Evolutionary conservation across 176 grass and related monocot genomes (phyloP), one percentile per base, ranked within the genome.

Genomic region (Poa pratensis): DNA sequence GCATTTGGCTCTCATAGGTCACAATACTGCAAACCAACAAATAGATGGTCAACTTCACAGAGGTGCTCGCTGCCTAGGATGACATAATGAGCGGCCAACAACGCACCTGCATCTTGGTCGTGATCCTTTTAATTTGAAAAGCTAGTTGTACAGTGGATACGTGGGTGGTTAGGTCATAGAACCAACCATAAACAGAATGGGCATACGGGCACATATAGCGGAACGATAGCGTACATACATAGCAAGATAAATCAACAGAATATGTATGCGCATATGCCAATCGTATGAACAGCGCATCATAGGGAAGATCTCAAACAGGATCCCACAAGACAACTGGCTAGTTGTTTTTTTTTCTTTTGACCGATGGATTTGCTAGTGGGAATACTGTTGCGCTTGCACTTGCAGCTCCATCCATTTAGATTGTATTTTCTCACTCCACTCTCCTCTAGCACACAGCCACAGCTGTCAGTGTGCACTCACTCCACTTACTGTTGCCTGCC

Each of bases 291-390:
- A 86, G 30, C 14, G 50, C 19, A 75, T 75, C 66, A 83, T 83
- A 81, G 78, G 72, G 85, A 93, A 88, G 78, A 90, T 90, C 83
- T 87, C 82, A 85, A 93, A 90, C 58, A 87, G 73, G 74, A 87
- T 37, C 57, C 77, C 78, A 77, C 73, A 64, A 85, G 28, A 85
- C 73, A 80, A 55, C 35, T 34, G 75, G 69, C 84, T 19, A 90
- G 53, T 81, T 51, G 9, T 60, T 79, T 62, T 60, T 79, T 62
- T 46, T 46, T 27, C 51, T 73, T 78, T 85, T 75, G 85, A 93
- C 79, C 13, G 30, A 69, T 64, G 49, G 69, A 32, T 57, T 60
- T 5, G 30, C 62, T 81, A 75, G 65, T 88, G 86, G 83, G 63
- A 23, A n/a, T 49, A 30, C 82, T 88, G 58, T 88, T 87, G 74